Evolutionary conservation across 192 early-diverging fungal species (phyloP).

Genomic region (Umbelopsis ramanniana): DNA sequence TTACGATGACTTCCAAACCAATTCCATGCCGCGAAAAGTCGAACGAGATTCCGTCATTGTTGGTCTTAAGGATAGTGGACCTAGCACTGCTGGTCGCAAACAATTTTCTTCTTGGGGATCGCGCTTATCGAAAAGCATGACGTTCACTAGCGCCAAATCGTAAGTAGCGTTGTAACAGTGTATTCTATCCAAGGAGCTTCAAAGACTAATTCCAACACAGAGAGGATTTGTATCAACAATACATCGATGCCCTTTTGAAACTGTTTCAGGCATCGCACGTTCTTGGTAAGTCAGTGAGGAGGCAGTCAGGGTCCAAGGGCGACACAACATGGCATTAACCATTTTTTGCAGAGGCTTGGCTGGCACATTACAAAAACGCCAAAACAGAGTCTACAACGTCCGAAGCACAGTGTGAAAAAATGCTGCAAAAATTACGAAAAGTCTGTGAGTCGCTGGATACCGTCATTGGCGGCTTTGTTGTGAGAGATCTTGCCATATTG

Average conservation of each 20-base stretch:
- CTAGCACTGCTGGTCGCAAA: neutral
- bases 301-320: neutral
- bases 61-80: neutral
- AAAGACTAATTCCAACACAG: too few relatives aligned
- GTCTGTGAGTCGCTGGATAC: conserved; percentile 29
- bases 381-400: conserved; percentile 7
- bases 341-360: conserved; percentile 34
- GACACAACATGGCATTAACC: neutral
- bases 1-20: neutral
- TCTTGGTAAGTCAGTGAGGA: conserved; percentile 25
- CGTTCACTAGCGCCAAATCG: neutral
- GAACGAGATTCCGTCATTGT: neutral
- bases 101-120: conserved; percentile 5
- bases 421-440: conserved; percentile 29
- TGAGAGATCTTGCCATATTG: conserved; percentile 40
- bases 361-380: conserved; percentile 26
- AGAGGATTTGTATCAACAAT: conserved; percentile 42
- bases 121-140: conserved; percentile 1
- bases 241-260: conserved; percentile 36
- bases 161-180: neutral
- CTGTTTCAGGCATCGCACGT: conserved; percentile 38
- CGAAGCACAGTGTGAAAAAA: conserved; percentile 23
- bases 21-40: neutral
- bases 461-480: conserved; percentile 39
- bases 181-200: too few relatives aligned